Evolutionary conservation across 2,329 filamentous ascomycete species (phyloP).

Genomic region (Ophiostoma quercus): DNA sequence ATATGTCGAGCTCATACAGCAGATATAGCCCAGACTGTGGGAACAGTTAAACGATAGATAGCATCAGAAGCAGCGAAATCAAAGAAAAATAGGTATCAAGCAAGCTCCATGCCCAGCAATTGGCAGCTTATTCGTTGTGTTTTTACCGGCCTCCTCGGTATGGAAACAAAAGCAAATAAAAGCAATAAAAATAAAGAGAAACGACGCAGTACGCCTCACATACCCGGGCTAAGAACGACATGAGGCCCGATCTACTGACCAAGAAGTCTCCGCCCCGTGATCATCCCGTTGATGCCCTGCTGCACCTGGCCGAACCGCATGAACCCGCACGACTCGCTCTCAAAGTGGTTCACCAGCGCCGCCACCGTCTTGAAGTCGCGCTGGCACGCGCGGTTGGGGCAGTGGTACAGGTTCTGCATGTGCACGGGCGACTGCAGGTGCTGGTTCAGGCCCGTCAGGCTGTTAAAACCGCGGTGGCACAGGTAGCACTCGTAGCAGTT

Average conservation of each 20-base stretch:
- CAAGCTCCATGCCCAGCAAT: no score
- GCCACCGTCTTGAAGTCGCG: slow-evolving; percentile 40
- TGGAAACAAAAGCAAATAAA: no score
- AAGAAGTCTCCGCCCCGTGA: not conserved
- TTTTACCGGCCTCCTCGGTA: no score
- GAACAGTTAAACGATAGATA: no score
- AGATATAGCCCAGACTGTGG: no score
- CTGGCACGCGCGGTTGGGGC: slow-evolving; percentile 35
- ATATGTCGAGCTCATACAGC: no score
- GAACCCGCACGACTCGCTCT: slow-evolving; percentile 41
- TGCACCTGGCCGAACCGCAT: slow-evolving; percentile 39
- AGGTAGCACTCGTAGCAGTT: slow-evolving; percentile 48
- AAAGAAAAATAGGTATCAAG: no score
- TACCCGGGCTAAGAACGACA: not conserved
- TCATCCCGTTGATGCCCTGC: slow-evolving; percentile 25
- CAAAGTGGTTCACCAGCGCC: slow-evolving; percentile 40
- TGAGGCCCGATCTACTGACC: slow-evolving; percentile 3
- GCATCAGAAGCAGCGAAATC: no score
- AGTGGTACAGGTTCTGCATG: slow-evolving; percentile 39
- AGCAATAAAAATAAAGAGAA: no score
- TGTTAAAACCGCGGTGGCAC: slow-evolving; percentile 44
- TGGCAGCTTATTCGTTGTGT: no score
- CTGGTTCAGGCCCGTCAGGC: slow-evolving; percentile 39
- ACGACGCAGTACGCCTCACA: not conserved
- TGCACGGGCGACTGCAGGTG: slow-evolving; percentile 48